A percentile compares a stretch with the other conserved stretches of the same genome.
Evolutionary conservation across 768 basidiomycete genomes (phyloP).

Genomic region (Chalciporus sphaerocephalus): DNA sequence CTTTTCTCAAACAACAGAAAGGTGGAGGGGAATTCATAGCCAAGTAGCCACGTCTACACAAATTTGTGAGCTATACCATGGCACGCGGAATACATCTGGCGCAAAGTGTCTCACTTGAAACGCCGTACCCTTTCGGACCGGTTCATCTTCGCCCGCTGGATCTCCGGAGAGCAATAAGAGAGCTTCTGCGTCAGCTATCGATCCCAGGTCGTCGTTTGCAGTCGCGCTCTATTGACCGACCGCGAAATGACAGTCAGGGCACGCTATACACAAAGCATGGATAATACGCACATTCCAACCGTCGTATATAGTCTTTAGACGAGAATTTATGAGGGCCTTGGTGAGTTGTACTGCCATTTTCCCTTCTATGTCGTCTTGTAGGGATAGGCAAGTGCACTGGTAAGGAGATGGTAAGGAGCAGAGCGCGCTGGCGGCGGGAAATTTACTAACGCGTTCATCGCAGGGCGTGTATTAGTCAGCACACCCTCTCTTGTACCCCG

Average conservation of each 20-base stretch:
- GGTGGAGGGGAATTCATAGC: slow-evolving; percentile 96
- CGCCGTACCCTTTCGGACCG: slow-evolving; percentile 86
- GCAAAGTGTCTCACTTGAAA: slow-evolving; percentile 62
- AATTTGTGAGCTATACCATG: slow-evolving; percentile 1
- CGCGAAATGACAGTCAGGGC: slow-evolving; percentile 11
- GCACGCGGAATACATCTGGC: no score
- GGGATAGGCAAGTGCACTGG: slow-evolving; percentile 10
- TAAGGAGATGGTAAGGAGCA: slow-evolving; percentile 14
- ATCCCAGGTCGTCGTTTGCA: slow-evolving; percentile 66
- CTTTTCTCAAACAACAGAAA: slow-evolving; percentile 78
- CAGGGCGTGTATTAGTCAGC: slow-evolving; percentile 29
- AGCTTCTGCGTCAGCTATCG: slow-evolving; percentile 65
- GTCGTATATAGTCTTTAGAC: slow-evolving; percentile 55
- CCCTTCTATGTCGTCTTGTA: slow-evolving; percentile 7
- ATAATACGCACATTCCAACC: slow-evolving; percentile 53
- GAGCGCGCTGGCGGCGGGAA: slow-evolving; percentile 26
- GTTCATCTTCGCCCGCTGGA: slow-evolving; percentile 79
- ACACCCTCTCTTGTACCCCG: slow-evolving; percentile 5
- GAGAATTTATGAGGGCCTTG: slow-evolving; percentile 51
- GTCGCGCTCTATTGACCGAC: slow-evolving; percentile 47
- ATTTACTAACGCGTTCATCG: slow-evolving; percentile 30
- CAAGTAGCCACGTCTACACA: slow-evolving; percentile 87
- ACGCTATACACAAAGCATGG: slow-evolving; percentile 5
- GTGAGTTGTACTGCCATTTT: slow-evolving; percentile 72
- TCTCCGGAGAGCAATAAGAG: slow-evolving; percentile 73